Base-by-base conservation (phyloP, 345 rosid species). In the Turnera subulata region DNA sequence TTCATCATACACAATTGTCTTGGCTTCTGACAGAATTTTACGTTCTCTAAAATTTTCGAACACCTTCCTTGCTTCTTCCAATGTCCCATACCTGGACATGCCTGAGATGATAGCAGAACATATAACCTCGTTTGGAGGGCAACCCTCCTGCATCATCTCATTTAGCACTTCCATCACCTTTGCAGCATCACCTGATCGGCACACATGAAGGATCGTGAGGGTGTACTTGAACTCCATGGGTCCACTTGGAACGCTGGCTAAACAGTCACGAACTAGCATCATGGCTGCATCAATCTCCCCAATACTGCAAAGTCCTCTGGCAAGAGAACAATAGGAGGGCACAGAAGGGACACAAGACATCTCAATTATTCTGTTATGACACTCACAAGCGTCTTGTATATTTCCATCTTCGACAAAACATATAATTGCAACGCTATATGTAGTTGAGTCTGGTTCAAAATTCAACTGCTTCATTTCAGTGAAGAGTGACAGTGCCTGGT, bases 251-350 rank as follows among this genome's bases (percentile, higher is more conserved):
- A 84, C 73, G 56, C 69, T 89, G 18, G 82, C 89, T 17, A 92
- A 68, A 82, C 97, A 92, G 42, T 89, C 95, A 29, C 89, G 84
- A 44, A 89, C 87, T 37, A 92, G 78, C 84, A 83, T 73, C 87
- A 86, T 82, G 48, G 82, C 80, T 1, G 82, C 87, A 69, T 92
- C 95, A 6, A 84, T 84, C 78, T 89, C 98, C 64, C 98, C 89
- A 20, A 79, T 75, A 67, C 60, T 73, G 80, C 93, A 74, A 19
- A 92, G 88, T 53, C 89, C 91, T 73, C 48, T 76, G 20, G 86
- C 80, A 8, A 92, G 86, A 66, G 84, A 80, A 61, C 53, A 37
- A 64, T 92, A 92, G 22, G 95, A 88, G 63, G 78, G 75, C 40
- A 82, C 40, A 39, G 91, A 80, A 53, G 88, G 97, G 65, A 86